A percentile compares a stretch with the other conserved stretches of the same genome.
These are phyloP conservation scores for Naegleria gruberi DNA, from an alignment of 208 protist genomes.

Conservation along the genomic window DNA sequence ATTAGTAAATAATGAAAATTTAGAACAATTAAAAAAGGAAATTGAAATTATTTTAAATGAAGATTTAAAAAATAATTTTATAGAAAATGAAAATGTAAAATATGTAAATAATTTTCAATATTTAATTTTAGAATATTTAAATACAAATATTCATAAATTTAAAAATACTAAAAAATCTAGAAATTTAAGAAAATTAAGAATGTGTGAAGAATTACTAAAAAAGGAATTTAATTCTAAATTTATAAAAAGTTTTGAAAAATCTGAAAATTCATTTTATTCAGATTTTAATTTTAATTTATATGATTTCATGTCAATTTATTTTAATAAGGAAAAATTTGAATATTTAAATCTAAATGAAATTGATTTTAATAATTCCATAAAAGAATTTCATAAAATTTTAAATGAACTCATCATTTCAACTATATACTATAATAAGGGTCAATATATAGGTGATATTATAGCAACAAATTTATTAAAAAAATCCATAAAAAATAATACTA, in stretches of 20 bases:
- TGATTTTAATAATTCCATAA: neutral
- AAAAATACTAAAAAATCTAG: neutral
- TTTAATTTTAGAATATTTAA: neutral
- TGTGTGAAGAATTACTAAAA: neutral
- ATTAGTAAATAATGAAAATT: neutral
- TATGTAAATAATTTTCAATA: neutral
- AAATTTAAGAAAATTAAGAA: neutral
- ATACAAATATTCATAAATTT: neutral
- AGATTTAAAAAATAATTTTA: neutral
- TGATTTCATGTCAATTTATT: neutral
- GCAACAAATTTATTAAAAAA: neutral
- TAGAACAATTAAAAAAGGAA: neutral
- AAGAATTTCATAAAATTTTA: neutral
- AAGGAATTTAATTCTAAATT: neutral
- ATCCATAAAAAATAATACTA: too few relatives aligned
- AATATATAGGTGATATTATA: neutral
- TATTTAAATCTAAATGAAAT: neutral
- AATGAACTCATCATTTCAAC: neutral
- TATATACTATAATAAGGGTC: neutral
- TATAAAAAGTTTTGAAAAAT: neutral
- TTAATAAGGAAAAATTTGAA: neutral
- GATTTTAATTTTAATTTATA: neutral
- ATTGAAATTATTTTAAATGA: neutral
- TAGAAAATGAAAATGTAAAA: neutral
- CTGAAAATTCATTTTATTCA: neutral